phyloP scores from a whole-genome alignment of 169 alveolate species.

The Neospora caninum region DNA sequence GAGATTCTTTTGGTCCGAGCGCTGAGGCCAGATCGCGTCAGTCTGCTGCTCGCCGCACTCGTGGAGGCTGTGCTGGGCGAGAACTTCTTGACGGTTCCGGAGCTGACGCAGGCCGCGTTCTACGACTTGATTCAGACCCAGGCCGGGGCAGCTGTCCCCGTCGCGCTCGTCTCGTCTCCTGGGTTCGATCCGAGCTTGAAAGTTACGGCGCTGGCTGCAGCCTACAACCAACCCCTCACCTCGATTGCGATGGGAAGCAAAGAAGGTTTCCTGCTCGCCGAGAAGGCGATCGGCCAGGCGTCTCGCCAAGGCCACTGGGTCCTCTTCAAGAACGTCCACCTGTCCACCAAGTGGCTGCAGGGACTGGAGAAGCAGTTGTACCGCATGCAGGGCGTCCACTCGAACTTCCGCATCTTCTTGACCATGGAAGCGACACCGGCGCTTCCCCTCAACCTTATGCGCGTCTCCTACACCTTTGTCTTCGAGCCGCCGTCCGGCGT shows the following conservation, averaged over 20 bases:
- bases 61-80: constrained; percentile 88
- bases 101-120: constrained; percentile 83
- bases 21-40: constrained; percentile 95
- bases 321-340: constrained; percentile 96
- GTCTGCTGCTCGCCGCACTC: constrained; percentile 81
- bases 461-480: constrained; percentile 93
- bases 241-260: constrained; percentile 98
- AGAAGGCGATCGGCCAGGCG: constrained; percentile 90
- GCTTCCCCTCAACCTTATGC: constrained; percentile 91
- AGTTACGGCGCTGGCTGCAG: constrained; percentile 85
- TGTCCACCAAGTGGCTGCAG: constrained; percentile 95
- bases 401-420: constrained; percentile 94
- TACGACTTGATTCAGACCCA: constrained; percentile 88
- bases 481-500: constrained; percentile 98
- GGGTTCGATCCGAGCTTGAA: constrained; percentile 98
- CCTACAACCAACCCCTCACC: constrained; percentile 82
- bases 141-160: constrained; percentile 90
- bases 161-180: constrained; percentile 94
- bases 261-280: constrained; percentile 95
- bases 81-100: constrained; percentile 88
- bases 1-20: constrained; percentile 84
- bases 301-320: constrained; percentile 97
- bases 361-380: constrained; percentile 94
- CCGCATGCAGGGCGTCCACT: constrained; percentile 84
- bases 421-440: constrained; percentile 96